A percentile compares a stretch with the other conserved stretches of the same genome.
Evolutionary conservation across 2,329 filamentous ascomycete species (phyloP).

Genomic region (Fusarium mexicanum): DNA sequence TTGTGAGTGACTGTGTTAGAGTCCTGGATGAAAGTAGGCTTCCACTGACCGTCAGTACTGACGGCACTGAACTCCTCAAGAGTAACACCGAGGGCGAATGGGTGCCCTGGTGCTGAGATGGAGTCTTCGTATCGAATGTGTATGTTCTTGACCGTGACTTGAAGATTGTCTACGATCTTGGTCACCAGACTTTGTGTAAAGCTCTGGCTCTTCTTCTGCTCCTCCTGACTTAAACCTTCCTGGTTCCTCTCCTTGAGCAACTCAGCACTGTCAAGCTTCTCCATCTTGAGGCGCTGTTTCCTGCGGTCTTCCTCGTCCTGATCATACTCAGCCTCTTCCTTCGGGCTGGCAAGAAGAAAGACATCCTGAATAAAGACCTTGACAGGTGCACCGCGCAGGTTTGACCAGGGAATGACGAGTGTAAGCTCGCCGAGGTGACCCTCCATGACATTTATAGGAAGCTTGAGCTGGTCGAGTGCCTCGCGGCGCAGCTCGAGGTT

Average conservation of each 20-base stretch:
- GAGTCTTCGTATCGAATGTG: conserved; percentile 98
- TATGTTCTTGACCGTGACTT: conserved; percentile 98
- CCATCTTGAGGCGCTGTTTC: conserved; percentile 94
- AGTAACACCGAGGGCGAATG: conserved; percentile 91
- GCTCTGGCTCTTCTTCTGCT: conserved; percentile 97
- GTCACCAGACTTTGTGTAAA: conserved; percentile 95
- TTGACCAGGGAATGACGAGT: conserved; percentile 96
- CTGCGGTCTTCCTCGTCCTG: conserved; percentile 90
- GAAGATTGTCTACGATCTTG: conserved; percentile 97
- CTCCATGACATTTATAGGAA: conserved; percentile 96
- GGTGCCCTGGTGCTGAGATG: conserved; percentile 92
- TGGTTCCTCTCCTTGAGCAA: conserved; percentile 89
- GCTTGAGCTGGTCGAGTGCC: conserved; percentile 94
- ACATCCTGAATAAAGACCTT: conserved; percentile 97
- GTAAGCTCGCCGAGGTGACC: conserved; percentile 94
- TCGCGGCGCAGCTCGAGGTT: conserved; percentile 93
- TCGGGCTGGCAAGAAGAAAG: conserved; percentile 92
- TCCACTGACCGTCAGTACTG: conserved; percentile 95
- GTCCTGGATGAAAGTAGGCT: conserved; percentile 93
- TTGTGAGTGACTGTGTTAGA: conserved; percentile 88
- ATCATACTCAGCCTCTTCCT: conserved; percentile 93
- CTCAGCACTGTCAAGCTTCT: conserved; percentile 97
- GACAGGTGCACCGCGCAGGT: conserved; percentile 91
- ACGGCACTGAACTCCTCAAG: conserved; percentile 97
- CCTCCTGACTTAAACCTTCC: conserved; percentile 93